These are phyloP conservation scores for Curvularia sp. DNA, from an alignment of 2,329 filamentous ascomycete species.

Conservation along the genomic window DNA sequence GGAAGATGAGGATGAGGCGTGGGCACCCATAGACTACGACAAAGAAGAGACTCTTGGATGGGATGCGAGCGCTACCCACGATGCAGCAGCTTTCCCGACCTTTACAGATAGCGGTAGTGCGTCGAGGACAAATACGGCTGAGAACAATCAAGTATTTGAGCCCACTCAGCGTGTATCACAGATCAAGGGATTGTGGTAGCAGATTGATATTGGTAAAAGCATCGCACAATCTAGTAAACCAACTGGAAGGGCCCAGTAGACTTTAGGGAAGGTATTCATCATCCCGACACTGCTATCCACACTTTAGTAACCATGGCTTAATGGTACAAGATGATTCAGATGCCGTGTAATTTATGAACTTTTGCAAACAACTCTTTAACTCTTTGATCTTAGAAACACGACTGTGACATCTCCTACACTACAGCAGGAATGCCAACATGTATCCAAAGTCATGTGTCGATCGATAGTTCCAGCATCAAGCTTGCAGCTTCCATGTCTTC, in stretches of 20 bases:
- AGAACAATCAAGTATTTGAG: slow-evolving; percentile 59
- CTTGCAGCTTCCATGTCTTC: slow-evolving; percentile 1
- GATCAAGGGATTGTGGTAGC: slow-evolving; percentile 47
- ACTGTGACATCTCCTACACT: neutral
- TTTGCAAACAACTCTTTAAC: neutral
- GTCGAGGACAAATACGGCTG: slow-evolving; percentile 33
- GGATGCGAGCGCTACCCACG: slow-evolving; percentile 70
- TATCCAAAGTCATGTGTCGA: neutral
- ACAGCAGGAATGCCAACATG: neutral
- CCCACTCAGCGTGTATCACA: slow-evolving; percentile 79
- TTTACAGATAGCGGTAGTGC: slow-evolving; percentile 53
- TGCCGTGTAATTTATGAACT: neutral
- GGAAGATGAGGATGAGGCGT: slow-evolving; percentile 71
- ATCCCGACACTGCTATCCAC: neutral
- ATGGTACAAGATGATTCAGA: neutral
- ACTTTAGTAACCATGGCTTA: neutral
- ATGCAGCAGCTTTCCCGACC: slow-evolving; percentile 51
- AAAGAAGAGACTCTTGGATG: slow-evolving; percentile 74
- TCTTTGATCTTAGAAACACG: no score
- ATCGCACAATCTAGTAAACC: neutral
- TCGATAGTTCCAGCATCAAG: neutral
- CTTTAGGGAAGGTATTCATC: neutral
- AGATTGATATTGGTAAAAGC: neutral
- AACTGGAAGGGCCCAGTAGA: neutral
- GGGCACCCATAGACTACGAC: slow-evolving; percentile 74